These are phyloP conservation scores for Solanum bulbocastanum DNA, from an alignment of 257 asterid genomes.

Conservation along the genomic window DNA sequence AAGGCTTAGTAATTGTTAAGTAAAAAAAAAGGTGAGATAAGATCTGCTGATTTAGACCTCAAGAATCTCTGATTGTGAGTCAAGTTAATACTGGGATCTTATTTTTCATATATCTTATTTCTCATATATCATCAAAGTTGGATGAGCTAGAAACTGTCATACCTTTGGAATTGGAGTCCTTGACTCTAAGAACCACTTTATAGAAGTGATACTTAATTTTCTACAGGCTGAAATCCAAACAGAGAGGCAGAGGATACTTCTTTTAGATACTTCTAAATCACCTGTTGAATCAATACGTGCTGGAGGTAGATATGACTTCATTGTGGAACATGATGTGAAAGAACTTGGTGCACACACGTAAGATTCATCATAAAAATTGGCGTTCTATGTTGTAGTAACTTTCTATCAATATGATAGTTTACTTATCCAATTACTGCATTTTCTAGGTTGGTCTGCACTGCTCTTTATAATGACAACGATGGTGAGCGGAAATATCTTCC, in stretches of 20 bases:
- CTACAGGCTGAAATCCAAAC: conserved; percentile 95
- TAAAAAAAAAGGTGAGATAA: not conserved
- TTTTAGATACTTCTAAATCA: conserved; percentile 83
- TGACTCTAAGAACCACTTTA: not conserved
- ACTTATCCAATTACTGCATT: not conserved
- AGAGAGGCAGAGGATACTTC: conserved; percentile 88
- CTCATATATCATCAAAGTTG: not conserved
- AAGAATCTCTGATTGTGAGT: not conserved
- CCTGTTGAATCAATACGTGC: conserved; percentile 94
- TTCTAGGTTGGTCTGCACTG: conserved; percentile 89
- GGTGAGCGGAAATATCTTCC: conserved; percentile 95
- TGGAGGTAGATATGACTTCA: conserved; percentile 96
- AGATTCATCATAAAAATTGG: conserved; percentile 15
- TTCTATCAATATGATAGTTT: not conserved
- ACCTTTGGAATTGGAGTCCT: not conserved
- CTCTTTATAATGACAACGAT: conserved; percentile 83
- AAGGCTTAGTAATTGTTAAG: not conserved
- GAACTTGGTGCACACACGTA: conserved; percentile 99
- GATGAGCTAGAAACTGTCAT: not conserved
- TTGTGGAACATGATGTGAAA: conserved; percentile 97
- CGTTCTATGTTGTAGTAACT: conserved; percentile 5
- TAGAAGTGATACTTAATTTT: conserved; percentile 12
- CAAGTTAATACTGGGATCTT: not conserved
- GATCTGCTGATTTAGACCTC: not conserved
- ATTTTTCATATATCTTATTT: not conserved